A percentile compares a stretch with the other conserved stretches of the same genome.
Evolutionary conservation across 176 grass and related monocot species (phyloP).

Genomic region (Carex myosuroides): DNA sequence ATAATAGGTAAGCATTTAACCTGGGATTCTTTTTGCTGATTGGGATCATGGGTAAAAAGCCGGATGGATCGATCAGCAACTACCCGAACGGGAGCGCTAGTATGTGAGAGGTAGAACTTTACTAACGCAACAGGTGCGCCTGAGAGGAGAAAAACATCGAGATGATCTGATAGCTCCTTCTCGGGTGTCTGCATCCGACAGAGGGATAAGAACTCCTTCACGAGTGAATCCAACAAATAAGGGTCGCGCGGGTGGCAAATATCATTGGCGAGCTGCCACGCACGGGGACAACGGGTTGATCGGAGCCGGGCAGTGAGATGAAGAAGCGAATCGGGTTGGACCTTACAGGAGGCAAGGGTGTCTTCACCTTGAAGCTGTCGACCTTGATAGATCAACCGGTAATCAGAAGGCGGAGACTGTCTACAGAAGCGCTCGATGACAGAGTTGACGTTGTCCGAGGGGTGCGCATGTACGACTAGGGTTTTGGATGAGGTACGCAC

Average conservation of each 20-base stretch:
- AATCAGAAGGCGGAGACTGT: constrained; percentile 35
- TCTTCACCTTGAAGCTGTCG: constrained; percentile 56
- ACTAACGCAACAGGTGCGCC: constrained; percentile 58
- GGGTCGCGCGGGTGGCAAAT: constrained; percentile 35
- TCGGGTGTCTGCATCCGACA: neutral
- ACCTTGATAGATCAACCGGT: constrained; percentile 62
- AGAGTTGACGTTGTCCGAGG: constrained; percentile 43
- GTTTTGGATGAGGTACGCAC: constrained; percentile 67
- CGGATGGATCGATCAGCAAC: constrained; percentile 50
- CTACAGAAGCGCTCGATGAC: constrained; percentile 38
- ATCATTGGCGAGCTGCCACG: constrained; percentile 76
- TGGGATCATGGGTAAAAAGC: constrained; percentile 33
- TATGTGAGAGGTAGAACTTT: constrained; percentile 54
- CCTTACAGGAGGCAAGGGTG: constrained; percentile 38
- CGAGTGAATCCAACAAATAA: constrained; percentile 37
- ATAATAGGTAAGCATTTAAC: constrained; percentile 39
- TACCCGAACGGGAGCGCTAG: neutral
- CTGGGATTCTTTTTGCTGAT: constrained; percentile 31
- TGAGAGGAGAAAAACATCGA: constrained; percentile 59
- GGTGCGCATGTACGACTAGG: constrained; percentile 52
- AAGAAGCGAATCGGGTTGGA: constrained; percentile 54
- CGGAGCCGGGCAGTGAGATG: constrained; percentile 63
- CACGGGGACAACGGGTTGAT: constrained; percentile 54
- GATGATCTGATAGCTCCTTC: constrained; percentile 28
- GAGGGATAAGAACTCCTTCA: constrained; percentile 55